Evolutionary conservation across 805 yeast genomes (phyloP).

Genomic region (Barnettozyma wickerhamii): DNA sequence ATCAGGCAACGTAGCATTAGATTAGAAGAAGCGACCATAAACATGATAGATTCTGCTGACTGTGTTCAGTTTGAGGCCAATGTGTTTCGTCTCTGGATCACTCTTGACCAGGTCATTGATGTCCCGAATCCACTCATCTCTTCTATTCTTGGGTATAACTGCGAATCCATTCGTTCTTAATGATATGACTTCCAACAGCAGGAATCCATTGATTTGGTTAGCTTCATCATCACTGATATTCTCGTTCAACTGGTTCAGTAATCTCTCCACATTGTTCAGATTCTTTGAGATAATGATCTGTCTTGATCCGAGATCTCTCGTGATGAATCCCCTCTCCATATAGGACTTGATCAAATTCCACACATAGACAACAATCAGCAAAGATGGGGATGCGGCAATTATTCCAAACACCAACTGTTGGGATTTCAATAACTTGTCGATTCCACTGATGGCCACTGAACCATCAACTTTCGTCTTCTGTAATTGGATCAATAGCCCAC

Average conservation of each 20-base stretch:
- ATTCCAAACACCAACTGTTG: slow-evolving; percentile 94
- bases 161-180: slow-evolving; percentile 45
- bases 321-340: slow-evolving; percentile 33
- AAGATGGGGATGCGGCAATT: slow-evolving; percentile 82
- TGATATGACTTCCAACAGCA: slow-evolving; percentile 62
- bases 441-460: slow-evolving; percentile 82
- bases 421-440: slow-evolving; percentile 80
- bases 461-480: slow-evolving; percentile 97
- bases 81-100: slow-evolving; percentile 23
- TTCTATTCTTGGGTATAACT: slow-evolving; percentile 47
- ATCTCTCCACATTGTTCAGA: slow-evolving; percentile 56
- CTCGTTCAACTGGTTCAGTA: slow-evolving; percentile 33
- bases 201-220: slow-evolving; percentile 48
- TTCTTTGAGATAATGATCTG: slow-evolving; percentile 35
- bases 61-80: slow-evolving; percentile 40
- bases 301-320: slow-evolving; percentile 12
- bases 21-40: slow-evolving; percentile 39
- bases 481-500: slow-evolving; percentile 83
- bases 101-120: slow-evolving; percentile 52
- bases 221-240: slow-evolving; percentile 21
- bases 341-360: slow-evolving; percentile 28
- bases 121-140: slow-evolving; percentile 57
- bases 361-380: slow-evolving; percentile 50
- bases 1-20: no score
- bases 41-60: slow-evolving; percentile 59